phyloP scores from a whole-genome alignment of 2,329 filamentous ascomycete genomes.

The Monosporascus cannonballus region DNA sequence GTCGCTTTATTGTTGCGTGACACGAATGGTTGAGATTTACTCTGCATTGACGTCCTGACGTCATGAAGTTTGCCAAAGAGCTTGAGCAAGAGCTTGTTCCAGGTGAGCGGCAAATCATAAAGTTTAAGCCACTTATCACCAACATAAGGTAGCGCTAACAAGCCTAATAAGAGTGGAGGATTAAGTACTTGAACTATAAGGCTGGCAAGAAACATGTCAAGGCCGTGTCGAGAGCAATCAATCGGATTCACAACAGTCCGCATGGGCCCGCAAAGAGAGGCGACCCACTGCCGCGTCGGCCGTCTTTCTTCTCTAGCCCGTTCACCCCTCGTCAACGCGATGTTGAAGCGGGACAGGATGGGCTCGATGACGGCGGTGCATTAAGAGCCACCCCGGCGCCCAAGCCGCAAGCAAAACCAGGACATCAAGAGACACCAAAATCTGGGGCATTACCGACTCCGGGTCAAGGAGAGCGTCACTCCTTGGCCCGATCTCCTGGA shows the following conservation, averaged over 20 bases:
- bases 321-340: slow-evolving; percentile 16
- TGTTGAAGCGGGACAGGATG: slow-evolving; percentile 1
- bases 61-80: slow-evolving; percentile 68
- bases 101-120: slow-evolving; percentile 39
- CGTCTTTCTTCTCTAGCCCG: slow-evolving; percentile 23
- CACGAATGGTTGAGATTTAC: no score
- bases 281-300: slow-evolving; percentile 27
- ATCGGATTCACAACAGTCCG: slow-evolving; percentile 52
- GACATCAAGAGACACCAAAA: slow-evolving; percentile 4
- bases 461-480: slow-evolving; percentile 30
- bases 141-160: neutral
- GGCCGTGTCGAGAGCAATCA: slow-evolving; percentile 66
- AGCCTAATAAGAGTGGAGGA: slow-evolving; percentile 65
- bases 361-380: slow-evolving; percentile 14
- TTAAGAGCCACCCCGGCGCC: slow-evolving; percentile 21
- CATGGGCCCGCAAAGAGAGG: slow-evolving; percentile 22
- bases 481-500: slow-evolving; percentile 31
- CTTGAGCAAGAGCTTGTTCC: slow-evolving; percentile 83
- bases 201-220: slow-evolving; percentile 93
- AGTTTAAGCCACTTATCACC: neutral
- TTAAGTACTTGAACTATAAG: slow-evolving; percentile 95
- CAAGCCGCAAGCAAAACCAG: slow-evolving; percentile 13
- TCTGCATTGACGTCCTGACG: slow-evolving; percentile 15
- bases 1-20: no score
- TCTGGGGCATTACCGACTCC: slow-evolving; percentile 17